Conservation (phyloP, 257 asterid genomes). For the Gentiana dahurica region DNA sequence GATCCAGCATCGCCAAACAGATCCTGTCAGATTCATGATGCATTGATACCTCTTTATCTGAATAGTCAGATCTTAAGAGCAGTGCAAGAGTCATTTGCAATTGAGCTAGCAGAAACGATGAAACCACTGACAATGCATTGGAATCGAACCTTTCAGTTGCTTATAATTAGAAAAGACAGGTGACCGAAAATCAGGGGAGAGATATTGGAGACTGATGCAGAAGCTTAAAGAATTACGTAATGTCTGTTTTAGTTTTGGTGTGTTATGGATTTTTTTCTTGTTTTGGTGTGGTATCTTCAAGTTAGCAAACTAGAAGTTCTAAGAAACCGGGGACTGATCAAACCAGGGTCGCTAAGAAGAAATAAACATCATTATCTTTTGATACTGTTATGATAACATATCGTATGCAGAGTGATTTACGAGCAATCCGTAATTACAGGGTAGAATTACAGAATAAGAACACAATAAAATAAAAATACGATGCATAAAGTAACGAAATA, state of each 20-base stretch:
- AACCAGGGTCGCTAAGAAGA: too few species aligned
- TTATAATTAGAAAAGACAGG: conserved; percentile 62
- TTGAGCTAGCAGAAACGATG: conserved; percentile 67
- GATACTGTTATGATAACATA: too few species aligned
- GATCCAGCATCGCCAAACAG: conserved; percentile 5
- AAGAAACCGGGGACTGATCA: too few species aligned
- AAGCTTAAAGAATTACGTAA: conserved; percentile 46
- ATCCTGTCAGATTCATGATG: conserved; percentile 81
- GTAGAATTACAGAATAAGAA: too few species aligned
- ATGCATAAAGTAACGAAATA: too few species aligned
- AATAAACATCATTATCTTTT: too few species aligned
- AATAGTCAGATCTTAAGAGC: conserved; percentile 77
- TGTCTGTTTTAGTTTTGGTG: conserved; percentile 2
- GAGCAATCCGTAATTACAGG: too few species aligned
- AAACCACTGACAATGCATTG: conserved; percentile 68
- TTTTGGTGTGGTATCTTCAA: too few species aligned
- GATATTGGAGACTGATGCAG: conserved; percentile 65
- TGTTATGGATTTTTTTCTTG: too few species aligned
- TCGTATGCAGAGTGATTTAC: too few species aligned
- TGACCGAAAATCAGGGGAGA: conserved; percentile 53
- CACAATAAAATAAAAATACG: too few species aligned
- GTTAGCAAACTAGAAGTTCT: too few species aligned
- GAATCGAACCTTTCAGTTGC: conserved; percentile 50
- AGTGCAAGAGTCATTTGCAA: conserved; percentile 73
- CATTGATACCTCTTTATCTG: conserved; percentile 69